Percentiles rank a stretch among this genome's conserved stretches.
Conservation (phyloP, 2,329 filamentous ascomycete species). For the Ophiosphaerella herpotricha region DNA sequence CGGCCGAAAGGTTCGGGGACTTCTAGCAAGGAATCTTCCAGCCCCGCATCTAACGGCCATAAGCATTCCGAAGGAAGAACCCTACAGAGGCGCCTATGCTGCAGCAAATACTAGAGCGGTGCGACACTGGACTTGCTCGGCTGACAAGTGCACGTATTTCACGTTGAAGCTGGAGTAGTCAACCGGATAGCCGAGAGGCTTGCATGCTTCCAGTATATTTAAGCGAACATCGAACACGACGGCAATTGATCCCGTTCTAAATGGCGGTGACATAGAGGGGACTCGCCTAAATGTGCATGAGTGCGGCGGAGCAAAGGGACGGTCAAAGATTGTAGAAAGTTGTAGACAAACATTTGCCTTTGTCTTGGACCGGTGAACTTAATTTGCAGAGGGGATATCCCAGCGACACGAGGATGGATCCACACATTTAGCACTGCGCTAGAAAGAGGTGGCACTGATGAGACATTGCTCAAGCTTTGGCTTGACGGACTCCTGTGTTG, state of each 20-base stretch:
- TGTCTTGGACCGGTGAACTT: too few species aligned
- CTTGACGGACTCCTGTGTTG: too few species aligned
- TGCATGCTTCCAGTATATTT: slow-evolving; percentile 14
- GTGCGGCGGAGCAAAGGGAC: not conserved
- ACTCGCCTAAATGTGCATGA: not conserved
- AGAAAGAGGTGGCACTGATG: too few species aligned
- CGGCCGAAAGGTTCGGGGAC: slow-evolving; percentile 3
- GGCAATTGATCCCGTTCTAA: not conserved
- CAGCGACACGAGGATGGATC: too few species aligned
- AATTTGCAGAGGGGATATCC: too few species aligned
- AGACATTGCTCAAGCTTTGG: too few species aligned
- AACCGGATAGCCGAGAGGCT: slow-evolving; percentile 3
- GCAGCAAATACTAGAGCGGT: too few species aligned
- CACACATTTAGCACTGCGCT: too few species aligned
- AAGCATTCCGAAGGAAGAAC: too few species aligned
- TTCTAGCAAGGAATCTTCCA: not conserved
- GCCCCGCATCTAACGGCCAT: not conserved
- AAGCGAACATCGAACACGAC: slow-evolving; percentile 7
- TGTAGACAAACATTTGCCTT: not conserved
- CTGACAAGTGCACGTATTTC: not conserved
- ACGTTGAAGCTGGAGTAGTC: not conserved
- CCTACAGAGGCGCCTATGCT: too few species aligned
- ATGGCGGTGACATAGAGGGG: not conserved
- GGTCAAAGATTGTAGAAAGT: not conserved
- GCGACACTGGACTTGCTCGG: slow-evolving; percentile 1